A percentile compares a stretch with the other conserved stretches of the same genome.
Evolutionary conservation across 495 filamentous ascomycete genomes (phyloP).

Genomic region (Hypoxylon trugodes): DNA sequence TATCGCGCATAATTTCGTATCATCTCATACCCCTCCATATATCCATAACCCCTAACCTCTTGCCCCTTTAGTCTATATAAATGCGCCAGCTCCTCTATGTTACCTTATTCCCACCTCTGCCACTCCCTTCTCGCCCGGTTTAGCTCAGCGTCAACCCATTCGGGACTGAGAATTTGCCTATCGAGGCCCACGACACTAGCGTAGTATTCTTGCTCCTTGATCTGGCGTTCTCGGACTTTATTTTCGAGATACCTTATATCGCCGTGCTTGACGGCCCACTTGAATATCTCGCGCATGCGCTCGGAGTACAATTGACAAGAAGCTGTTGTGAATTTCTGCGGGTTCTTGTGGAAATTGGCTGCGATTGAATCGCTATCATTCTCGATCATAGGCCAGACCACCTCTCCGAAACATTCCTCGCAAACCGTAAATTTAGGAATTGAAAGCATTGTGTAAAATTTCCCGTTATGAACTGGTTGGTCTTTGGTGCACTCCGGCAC

Average conservation of each 20-base stretch:
- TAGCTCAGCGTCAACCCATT: constrained; percentile 58
- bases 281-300: constrained; percentile 74
- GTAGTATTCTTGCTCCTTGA: constrained; percentile 46
- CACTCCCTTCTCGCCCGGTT: constrained; percentile 61
- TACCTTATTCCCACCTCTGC: constrained; percentile 61
- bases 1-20: constrained; percentile 16
- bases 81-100: background rate
- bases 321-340: constrained; percentile 57
- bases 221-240: constrained; percentile 56
- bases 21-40: constrained; percentile 24
- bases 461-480: constrained; percentile 33
- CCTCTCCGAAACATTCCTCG: constrained; percentile 68
- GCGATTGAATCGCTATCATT: constrained; percentile 60
- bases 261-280: constrained; percentile 62
- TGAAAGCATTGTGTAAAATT: constrained; percentile 53
- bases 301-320: constrained; percentile 79
- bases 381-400: constrained; percentile 70
- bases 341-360: constrained; percentile 62
- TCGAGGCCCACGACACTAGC: constrained; percentile 43
- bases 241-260: constrained; percentile 64
- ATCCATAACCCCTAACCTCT: background rate
- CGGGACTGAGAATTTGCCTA: constrained; percentile 54
- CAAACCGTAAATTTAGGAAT: constrained; percentile 55
- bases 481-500: constrained; percentile 50
- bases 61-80: no score